Evolutionary conservation across 2,329 filamentous ascomycete species (phyloP), one percentile per base, ranked within the genome.

Genomic region (Metarhizium album): DNA sequence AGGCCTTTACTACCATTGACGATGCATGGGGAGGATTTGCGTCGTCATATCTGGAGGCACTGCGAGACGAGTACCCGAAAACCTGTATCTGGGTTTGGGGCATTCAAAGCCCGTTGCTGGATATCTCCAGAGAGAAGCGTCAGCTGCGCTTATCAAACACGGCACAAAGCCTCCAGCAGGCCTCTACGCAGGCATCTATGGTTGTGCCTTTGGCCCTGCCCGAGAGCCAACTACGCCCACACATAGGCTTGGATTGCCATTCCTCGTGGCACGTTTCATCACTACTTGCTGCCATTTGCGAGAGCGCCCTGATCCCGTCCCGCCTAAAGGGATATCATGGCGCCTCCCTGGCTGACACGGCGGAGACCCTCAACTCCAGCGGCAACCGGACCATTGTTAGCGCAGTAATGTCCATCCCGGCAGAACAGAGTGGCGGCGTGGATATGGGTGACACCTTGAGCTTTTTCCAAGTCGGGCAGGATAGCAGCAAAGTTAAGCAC

Each of bases 51-150:
- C 66, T 89, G 24, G 84, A 97, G 64, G 76, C 83, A 29, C 68
- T 98, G 52, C 74, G 87, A 54, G 93, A 98, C 63, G 93, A 98
- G 64, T 91, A 90, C 64, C 88, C 89, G 29, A 97, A 96, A 70
- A 80, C 83, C 33, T 82, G 82, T 47, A 80, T 96, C 31, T 94
- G 89, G 86, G 78, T 90, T 13, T 97, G 90, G 84, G 90, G 86
- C 0, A 65, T 90, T 22, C 86, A 94, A 64, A 82, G 84, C 51
- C 70, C 70, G 1, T 71, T 75, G 40, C 71, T 67, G 46, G 76
- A 72, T 42, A 70, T 75, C 29, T 67, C 75, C 38, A 72, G 80
- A 60, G 80, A 84, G 64, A 66, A 65, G 52, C 60, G 67, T 27
- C 62, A 64, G 47, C 70, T 84, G 42, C 80, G 83, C 52, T 74